Evolutionary conservation across 1,284 basidiomycete species (phyloP).

Genomic region (Ustilago bromivora): DNA sequence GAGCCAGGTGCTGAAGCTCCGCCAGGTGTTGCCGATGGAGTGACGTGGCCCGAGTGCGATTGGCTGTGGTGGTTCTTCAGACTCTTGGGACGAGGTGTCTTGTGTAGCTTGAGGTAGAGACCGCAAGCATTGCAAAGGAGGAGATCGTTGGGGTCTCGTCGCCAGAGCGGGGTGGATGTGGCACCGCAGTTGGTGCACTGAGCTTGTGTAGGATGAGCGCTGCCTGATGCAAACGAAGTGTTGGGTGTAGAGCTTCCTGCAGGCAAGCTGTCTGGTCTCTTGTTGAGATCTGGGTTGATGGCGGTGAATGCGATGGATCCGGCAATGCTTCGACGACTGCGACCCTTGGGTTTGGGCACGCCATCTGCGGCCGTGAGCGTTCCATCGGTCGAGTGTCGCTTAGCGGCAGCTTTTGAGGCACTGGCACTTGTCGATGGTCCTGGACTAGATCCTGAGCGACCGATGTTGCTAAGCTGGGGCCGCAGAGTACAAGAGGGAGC

Average conservation of each 20-base stretch:
- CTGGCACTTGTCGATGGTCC: conserved; percentile 25
- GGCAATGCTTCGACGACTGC: conserved; percentile 42
- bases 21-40: conserved; percentile 48
- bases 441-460: conserved; percentile 43
- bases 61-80: conserved; percentile 58
- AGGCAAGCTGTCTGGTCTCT: conserved; percentile 18
- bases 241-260: conserved; percentile 26
- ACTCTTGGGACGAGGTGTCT: conserved; percentile 61
- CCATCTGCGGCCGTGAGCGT: conserved; percentile 18
- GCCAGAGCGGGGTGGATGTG: conserved; percentile 64
- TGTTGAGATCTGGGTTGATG: conserved; percentile 44
- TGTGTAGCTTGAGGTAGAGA: conserved; percentile 67
- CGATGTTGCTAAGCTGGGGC: conserved; percentile 34
- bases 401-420: conserved; percentile 19
- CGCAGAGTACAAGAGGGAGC: conserved; percentile 45
- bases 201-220: conserved; percentile 33
- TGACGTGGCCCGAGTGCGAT: conserved; percentile 49
- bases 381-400: conserved; percentile 45
- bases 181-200: conserved; percentile 67
- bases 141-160: conserved; percentile 60
- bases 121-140: conserved; percentile 68
- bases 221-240: conserved; percentile 27
- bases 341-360: conserved; percentile 35
- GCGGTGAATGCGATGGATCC: conserved; percentile 46
- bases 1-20: conserved; percentile 48